Evolutionary conservation across 345 rosid genomes (phyloP).

Genomic region (Carallia pectinifolia): DNA sequence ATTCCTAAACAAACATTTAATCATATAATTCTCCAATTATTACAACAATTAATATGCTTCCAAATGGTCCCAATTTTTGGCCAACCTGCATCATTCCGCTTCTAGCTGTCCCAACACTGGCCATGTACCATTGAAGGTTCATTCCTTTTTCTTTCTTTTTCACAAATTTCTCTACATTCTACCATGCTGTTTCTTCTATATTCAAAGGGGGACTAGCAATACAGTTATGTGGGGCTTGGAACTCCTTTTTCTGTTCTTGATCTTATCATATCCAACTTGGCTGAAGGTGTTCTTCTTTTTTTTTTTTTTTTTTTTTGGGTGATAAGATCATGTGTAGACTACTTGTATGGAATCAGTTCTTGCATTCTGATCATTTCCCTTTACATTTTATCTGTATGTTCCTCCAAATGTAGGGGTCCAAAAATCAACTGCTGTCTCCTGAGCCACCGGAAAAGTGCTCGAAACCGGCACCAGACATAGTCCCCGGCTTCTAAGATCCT

Average conservation of each 20-base stretch:
- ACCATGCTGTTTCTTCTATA: constrained; percentile 5
- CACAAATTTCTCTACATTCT: neutral
- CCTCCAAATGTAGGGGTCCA: constrained; percentile 99
- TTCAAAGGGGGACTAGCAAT: constrained; percentile 8
- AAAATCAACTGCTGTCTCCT: constrained; percentile 72
- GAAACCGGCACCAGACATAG: constrained; percentile 88
- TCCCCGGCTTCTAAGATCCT: constrained; percentile 90
- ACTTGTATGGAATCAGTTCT: constrained; percentile 35
- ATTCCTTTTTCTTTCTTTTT: constrained; percentile 7
- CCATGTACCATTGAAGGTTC: constrained; percentile 13
- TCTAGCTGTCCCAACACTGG: constrained; percentile 20
- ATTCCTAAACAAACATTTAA: constrained; percentile 16
- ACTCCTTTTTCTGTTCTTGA: constrained; percentile 6
- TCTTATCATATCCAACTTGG: constrained; percentile 34
- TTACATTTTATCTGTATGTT: constrained; percentile 61
- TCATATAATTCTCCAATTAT: constrained; percentile 23
- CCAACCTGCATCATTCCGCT: constrained; percentile 29
- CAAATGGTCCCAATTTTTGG: constrained; percentile 10
- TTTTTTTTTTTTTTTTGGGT: constrained; percentile 3
- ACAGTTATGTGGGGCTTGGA: constrained; percentile 13
- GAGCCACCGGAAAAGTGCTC: constrained; percentile 85
- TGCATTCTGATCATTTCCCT: constrained; percentile 3
- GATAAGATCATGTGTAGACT: constrained; percentile 26
- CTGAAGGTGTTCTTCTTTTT: constrained; percentile 9
- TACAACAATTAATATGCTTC: constrained; percentile 20